phyloP scores from a whole-genome alignment of 805 yeast genomes.

The Metschnikowia drakensbergensis region DNA sequence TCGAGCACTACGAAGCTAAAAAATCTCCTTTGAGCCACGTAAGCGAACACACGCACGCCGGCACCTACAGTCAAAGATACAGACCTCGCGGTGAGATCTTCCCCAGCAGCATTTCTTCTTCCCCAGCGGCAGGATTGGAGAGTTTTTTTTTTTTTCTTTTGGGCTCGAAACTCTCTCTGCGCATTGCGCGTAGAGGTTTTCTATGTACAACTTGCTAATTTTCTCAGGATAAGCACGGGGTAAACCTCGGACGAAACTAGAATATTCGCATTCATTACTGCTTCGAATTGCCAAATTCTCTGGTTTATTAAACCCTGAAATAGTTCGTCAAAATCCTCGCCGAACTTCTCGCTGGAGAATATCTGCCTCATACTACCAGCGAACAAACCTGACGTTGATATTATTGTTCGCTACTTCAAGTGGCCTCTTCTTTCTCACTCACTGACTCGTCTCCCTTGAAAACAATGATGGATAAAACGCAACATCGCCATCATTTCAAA shows the following conservation, averaged over 20 bases:
- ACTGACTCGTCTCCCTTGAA: neutral
- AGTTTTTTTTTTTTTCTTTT: neutral
- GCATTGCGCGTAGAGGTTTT: slow-evolving; percentile 1
- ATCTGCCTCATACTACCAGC: neutral
- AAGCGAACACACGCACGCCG: no score
- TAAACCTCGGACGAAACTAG: slow-evolving; percentile 1
- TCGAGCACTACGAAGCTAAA: no score
- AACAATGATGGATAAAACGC: slow-evolving; percentile 7
- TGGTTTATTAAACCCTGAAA: no score
- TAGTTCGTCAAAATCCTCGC: no score
- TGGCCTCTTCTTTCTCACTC: neutral
- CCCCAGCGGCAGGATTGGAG: neutral
- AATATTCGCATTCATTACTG: neutral
- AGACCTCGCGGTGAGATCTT: no score
- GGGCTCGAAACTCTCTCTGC: slow-evolving; percentile 3
- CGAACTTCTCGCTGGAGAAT: neutral
- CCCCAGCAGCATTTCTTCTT: neutral
- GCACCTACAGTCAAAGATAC: no score
- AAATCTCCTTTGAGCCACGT: no score
- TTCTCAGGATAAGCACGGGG: slow-evolving; percentile 3
- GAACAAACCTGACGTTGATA: neutral
- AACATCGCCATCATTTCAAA: slow-evolving; percentile 20
- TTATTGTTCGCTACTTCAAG: neutral
- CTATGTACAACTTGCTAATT: slow-evolving; percentile 5
- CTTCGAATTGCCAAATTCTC: neutral